Percentiles rank a stretch among this genome's conserved stretches.
phyloP scores from a whole-genome alignment of 2,329 filamentous ascomycete species.

The Aspergillus sp. region DNA sequence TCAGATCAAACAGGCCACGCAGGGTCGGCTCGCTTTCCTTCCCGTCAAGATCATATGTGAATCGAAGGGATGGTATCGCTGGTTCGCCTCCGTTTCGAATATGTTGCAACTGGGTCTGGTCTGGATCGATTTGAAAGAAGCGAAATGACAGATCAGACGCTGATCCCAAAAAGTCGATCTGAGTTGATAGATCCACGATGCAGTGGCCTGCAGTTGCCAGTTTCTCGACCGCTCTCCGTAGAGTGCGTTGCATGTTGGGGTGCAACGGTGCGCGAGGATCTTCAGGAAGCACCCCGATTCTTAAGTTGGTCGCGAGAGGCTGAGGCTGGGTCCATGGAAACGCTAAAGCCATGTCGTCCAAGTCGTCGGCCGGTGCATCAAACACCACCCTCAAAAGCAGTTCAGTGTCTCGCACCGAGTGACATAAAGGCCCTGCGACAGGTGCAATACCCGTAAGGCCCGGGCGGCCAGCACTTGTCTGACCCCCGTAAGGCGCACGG shows the following conservation, averaged over 20 bases:
- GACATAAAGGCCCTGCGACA: slow-evolving; percentile 20
- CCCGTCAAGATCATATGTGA: slow-evolving; percentile 11
- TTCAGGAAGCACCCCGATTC: slow-evolving; percentile 21
- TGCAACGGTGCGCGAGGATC: slow-evolving; percentile 20
- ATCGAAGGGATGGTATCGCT: slow-evolving; percentile 17
- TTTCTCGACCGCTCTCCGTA: slow-evolving; percentile 13
- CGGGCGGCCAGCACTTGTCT: slow-evolving; percentile 24
- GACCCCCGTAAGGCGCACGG: slow-evolving; percentile 52
- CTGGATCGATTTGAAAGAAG: slow-evolving; percentile 23
- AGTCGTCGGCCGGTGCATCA: slow-evolving; percentile 5
- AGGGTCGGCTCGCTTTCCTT: slow-evolving; percentile 14
- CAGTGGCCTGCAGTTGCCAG: slow-evolving; percentile 19
- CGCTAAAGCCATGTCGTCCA: slow-evolving; percentile 10
- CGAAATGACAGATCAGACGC: slow-evolving; percentile 12
- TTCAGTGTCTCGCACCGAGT: slow-evolving; percentile 13
- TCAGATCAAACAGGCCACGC: slow-evolving; percentile 18
- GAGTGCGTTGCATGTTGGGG: slow-evolving; percentile 19
- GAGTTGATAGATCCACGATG: slow-evolving; percentile 13
- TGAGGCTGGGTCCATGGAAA: slow-evolving; percentile 11
- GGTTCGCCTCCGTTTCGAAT: slow-evolving; percentile 19
- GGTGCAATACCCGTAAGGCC: slow-evolving; percentile 20
- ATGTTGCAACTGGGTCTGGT: slow-evolving; percentile 15
- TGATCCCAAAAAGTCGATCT: slow-evolving; percentile 8
- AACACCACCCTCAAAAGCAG: slow-evolving; percentile 13
- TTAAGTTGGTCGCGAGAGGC: slow-evolving; percentile 5